Evolutionary conservation across 345 rosid species (phyloP), one percentile per base, ranked within the genome.

Genomic region (Laguncularia racemosa): DNA sequence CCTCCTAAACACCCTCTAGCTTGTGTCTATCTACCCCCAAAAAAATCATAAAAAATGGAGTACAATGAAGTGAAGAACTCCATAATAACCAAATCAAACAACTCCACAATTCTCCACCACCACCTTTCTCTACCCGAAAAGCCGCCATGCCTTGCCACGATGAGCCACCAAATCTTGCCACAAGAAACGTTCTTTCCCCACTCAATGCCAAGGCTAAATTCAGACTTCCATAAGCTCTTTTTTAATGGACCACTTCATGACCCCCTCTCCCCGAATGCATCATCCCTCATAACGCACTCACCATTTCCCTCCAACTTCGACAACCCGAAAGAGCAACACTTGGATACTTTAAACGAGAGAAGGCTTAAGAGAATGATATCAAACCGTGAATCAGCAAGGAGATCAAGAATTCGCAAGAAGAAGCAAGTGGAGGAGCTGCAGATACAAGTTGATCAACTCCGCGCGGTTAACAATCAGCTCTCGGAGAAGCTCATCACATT

Each of bases 351-450:
- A 44, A 68, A 80, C 12, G 97, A 82, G 57, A 86, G 63, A 67
- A 81, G 82, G 64, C 68, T 74, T 14, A 89, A 80, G 60, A 78
- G 95, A 72, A 82, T 79, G 77, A 73, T 79, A 49, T 86, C 95
- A 8, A 89, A 89, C 76, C 59, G 90, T 40, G 97, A 86, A 73
- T 84, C 91, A 6, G 92, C 97, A 16, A 67, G 81, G 66, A 73
- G 88, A 62, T 89, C 88, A 0, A 69, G 88, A 44, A 74, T 84
- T 77, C 74, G 88, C 13, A 89, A 82, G 77, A 86, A 84, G 83
- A 81, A 66, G 71, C 92, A 77, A 48, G 76, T 89, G 15, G 85
- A 89, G 72, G 97, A 79, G 71, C 81, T 89, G 21, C 88, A 84
- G 56, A 66, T 54, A 9, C 89, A 84, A 53, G 86, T 89, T 14